Evolutionary conservation across 2,329 filamentous ascomycete species (phyloP), one percentile per base, ranked within the genome.

Genomic region (Xylariaceae sp.): DNA sequence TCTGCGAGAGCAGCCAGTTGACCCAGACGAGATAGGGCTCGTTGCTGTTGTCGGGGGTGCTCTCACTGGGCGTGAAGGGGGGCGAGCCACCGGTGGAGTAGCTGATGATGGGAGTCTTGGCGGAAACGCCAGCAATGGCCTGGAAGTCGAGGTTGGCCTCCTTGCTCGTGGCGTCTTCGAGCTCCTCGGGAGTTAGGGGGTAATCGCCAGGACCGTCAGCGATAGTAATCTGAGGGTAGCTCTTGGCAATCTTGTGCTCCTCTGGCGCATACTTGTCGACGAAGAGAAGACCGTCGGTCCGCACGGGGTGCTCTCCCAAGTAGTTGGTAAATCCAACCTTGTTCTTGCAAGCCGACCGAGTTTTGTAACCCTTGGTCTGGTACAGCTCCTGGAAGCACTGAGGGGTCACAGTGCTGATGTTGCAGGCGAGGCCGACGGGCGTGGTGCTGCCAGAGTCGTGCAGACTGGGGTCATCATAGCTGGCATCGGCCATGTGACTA

Each of bases 21-120:
- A 83, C 68, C 57, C 80, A 77, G 36, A 78, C 74, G 5, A 84
- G 66, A 56, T 80, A 84, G 0, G 82, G 82, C 64, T 84, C 81
- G 61, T 84, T 84, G 10, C 57, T 59, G 50, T 67, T 65, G 18
- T 55, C 53, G 6, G 58, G 55, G 2, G 55, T 64, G 50, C 55
- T 57, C 4, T 45, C 17, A 33, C 58, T 61, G 22, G 65, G 66
- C 38, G 53, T 57, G 50, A 65, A 68, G 1, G 66, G 67, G 14
- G 67, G 65, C 52, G 63, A 68, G 33, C 66, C 66, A 9, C 66
- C 67, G 14, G 66, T 68, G 6, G 65, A 64, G 48, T 64, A 69
- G 47, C 65, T 66, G 51, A 64, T 57, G 31, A 69, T 56, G 11
- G 64, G 65, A 2, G 65, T 68, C 33, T 62, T 58, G 57, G 59